These are phyloP conservation scores for Tilletiopsis washingtonensis DNA, from an alignment of 1,284 basidiomycete genomes.

Conservation along the genomic window DNA sequence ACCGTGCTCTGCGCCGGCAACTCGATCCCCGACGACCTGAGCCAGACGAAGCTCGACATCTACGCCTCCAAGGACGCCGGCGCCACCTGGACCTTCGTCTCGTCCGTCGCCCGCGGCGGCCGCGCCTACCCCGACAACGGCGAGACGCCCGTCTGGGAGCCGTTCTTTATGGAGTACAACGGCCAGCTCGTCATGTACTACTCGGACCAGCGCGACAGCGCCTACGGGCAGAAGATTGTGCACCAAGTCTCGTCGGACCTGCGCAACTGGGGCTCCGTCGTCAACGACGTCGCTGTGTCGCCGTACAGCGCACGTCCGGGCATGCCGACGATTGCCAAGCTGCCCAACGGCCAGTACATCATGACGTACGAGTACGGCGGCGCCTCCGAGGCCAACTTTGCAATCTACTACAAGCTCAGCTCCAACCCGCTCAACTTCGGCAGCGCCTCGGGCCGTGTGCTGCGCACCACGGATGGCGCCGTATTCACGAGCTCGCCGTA, in stretches of 20 bases:
- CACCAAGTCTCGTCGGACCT: conserved; percentile 46
- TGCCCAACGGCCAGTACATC: conserved; percentile 46
- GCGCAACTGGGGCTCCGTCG: conserved; percentile 43
- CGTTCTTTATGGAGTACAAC: conserved; percentile 45
- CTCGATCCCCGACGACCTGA: conserved; percentile 26
- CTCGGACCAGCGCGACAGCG: conserved; percentile 48
- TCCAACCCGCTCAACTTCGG: conserved; percentile 14
- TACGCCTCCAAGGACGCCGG: conserved; percentile 47
- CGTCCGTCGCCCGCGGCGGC: conserved; percentile 32
- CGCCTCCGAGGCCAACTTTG: conserved; percentile 17
- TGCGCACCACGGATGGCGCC: no score
- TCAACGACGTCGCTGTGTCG: conserved; percentile 43
- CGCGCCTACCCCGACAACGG: conserved; percentile 31
- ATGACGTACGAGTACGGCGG: conserved; percentile 47
- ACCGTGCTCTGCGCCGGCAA: conserved; percentile 44
- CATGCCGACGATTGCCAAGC: conserved; percentile 45
- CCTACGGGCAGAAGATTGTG: conserved; percentile 47
- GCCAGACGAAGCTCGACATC: conserved; percentile 47
- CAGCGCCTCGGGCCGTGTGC: not conserved
- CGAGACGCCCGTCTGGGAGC: conserved; percentile 47
- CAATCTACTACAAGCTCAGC: conserved; percentile 17
- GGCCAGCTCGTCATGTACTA: conserved; percentile 48
- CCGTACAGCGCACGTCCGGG: conserved; percentile 44
- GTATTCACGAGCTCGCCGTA: conserved; percentile 2
- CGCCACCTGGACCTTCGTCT: conserved; percentile 44